Base-by-base conservation (phyloP, 148 eudicot species). In the Rhododendron molle region DNA sequence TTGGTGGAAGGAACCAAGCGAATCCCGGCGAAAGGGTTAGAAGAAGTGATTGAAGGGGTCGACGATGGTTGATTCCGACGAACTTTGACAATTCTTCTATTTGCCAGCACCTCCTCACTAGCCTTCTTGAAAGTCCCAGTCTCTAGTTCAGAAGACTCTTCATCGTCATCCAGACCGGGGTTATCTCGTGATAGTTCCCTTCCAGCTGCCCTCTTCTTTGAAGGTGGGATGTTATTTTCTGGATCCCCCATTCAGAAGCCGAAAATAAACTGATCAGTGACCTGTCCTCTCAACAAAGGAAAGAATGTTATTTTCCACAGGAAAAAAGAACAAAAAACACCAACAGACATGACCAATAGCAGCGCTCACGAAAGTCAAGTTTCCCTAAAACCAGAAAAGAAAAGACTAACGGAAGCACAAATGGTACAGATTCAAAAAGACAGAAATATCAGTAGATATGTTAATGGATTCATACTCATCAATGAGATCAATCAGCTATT, bases 141-240 rank as follows among this genome's bases (percentile, higher is more conserved):
- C 88, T 94, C 98, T 83, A 77, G 90, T 83, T 91, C 98, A 40
- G 91, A 86, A 78, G 85, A 76, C 44, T 94, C 95, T 60, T 93
- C 96, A 34, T 97, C 95, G 23, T 94, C 96, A 86, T 95, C 98
- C 83, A 94, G 95, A 84, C 92, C 98, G 49, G 94, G 98, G 88
- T 94, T 92, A 74, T 97, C 98, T 86, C 91, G 89, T 71, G 99
- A 89, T 83, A 97, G 84, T 86, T 97, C 93, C 82, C 94, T 93
- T 73, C 94, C 98, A 58, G 99, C 99, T 83, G 93, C 94, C 85
- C 99, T 92, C 85, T 97, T 97, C 90, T 97, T 97, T 67, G 98
- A 93, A 85, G 96, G 92, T 85, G 92, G 98, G 86, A 90, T 85
- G 62, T 67, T 44, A 83, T 88, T 90, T 80, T 93, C 96, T 44